phyloP scores from a whole-genome alignment of 2,329 filamentous ascomycete species.

The Pseudogymnoascus sp. region DNA sequence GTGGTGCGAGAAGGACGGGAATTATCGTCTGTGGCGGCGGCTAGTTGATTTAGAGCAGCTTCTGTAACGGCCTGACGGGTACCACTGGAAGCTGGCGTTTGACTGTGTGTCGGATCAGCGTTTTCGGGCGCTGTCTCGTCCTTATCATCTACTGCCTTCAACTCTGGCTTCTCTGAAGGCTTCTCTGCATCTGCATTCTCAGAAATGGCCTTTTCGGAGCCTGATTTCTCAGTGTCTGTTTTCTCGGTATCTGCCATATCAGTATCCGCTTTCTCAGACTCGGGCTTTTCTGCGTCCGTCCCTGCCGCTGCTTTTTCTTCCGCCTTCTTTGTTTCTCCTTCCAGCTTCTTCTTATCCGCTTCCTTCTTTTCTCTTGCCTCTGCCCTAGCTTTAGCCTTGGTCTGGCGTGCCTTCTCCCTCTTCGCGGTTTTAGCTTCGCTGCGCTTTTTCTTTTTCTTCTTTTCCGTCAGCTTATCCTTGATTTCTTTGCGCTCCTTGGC shows the following conservation, averaged over 20 bases:
- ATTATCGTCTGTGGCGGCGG: background rate
- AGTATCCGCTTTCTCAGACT: slow-evolving; percentile 23
- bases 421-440: slow-evolving; percentile 33
- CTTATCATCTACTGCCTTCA: slow-evolving; percentile 14
- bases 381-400: slow-evolving; percentile 34
- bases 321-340: slow-evolving; percentile 12
- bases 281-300: slow-evolving; percentile 20
- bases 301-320: slow-evolving; percentile 12
- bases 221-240: slow-evolving; percentile 23
- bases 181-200: slow-evolving; percentile 18
- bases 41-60: background rate
- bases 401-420: slow-evolving; percentile 29
- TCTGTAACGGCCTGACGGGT: background rate
- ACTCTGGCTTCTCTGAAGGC: slow-evolving; percentile 25
- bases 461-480: slow-evolving; percentile 39
- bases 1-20: background rate
- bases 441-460: slow-evolving; percentile 41
- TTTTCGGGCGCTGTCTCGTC: slow-evolving; percentile 18
- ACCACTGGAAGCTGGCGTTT: background rate
- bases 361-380: slow-evolving; percentile 31
- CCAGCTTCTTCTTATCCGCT: slow-evolving; percentile 19
- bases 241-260: slow-evolving; percentile 18
- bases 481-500: slow-evolving; percentile 38
- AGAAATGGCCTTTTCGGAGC: slow-evolving; percentile 15
- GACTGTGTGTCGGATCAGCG: background rate